Evolutionary conservation across 192 early-diverging fungal species (phyloP).

Genomic region (Linnemannia zychae): DNA sequence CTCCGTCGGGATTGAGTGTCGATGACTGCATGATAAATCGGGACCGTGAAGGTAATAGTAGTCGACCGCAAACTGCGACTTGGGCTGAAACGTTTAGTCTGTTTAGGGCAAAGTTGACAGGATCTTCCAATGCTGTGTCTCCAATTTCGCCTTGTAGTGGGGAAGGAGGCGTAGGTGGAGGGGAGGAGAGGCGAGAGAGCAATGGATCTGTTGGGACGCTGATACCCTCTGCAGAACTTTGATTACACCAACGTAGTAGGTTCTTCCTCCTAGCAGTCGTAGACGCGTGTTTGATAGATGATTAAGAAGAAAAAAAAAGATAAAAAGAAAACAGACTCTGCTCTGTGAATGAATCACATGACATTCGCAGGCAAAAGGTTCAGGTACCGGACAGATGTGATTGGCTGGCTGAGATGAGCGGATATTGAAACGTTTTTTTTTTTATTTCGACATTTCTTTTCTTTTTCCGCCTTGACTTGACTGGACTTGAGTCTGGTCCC

Average conservation of each 20-base stretch:
- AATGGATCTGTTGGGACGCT: neutral
- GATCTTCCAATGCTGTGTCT: neutral
- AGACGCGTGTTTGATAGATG: conserved; percentile 4
- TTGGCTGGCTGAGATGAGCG: conserved; percentile 5
- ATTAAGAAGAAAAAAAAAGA: neutral
- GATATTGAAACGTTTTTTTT: neutral
- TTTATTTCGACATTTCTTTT: neutral
- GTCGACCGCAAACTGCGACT: conserved; percentile 40
- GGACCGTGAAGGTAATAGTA: neutral
- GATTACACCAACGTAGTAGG: neutral
- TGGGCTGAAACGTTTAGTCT: conserved; percentile 48
- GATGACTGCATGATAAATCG: conserved; percentile 27
- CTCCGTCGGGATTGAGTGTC: conserved; percentile 27
- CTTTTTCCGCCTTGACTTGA: neutral
- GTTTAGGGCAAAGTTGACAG: conserved; percentile 30
- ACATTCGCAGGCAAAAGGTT: neutral
- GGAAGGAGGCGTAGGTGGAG: neutral
- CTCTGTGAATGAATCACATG: neutral
- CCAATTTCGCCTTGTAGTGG: neutral
- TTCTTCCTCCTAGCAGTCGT: neutral
- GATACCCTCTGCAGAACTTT: neutral
- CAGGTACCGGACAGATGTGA: neutral
- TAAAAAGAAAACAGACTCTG: neutral
- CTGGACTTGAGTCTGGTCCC: neutral
- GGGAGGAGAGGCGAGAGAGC: neutral